A percentile compares a stretch with the other conserved stretches of the same genome.
Evolutionary conservation across 2,329 filamentous ascomycete genomes (phyloP).

Genomic region (Moelleriella libera): DNA sequence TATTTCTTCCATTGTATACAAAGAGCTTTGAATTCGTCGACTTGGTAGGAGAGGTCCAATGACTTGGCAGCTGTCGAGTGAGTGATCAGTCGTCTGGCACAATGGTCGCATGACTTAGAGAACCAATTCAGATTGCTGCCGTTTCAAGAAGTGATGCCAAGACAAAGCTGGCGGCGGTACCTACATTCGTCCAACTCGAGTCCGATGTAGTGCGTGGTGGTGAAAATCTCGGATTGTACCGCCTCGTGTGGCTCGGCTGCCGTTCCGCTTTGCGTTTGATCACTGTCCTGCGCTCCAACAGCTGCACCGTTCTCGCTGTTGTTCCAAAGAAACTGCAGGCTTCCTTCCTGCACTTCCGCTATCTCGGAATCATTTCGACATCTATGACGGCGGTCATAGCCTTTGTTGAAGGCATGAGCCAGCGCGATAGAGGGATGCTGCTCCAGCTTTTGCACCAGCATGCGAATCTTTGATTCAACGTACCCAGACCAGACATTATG

Average conservation of each 20-base stretch:
- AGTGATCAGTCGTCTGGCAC: conserved; percentile 8
- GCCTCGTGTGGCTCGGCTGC: conserved; percentile 23
- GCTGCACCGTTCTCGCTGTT: conserved; percentile 19
- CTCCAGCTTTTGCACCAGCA: conserved; percentile 74
- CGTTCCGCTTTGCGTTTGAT: conserved; percentile 20
- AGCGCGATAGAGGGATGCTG: conserved; percentile 65
- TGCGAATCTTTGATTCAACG: conserved; percentile 83
- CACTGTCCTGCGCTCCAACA: background rate
- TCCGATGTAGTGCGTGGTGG: conserved; percentile 89
- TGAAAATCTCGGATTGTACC: conserved; percentile 46
- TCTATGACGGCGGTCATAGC: conserved; percentile 69
- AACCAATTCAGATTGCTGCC: background rate
- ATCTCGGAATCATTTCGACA: conserved; percentile 42
- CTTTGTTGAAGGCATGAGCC: conserved; percentile 86
- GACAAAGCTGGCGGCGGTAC: conserved; percentile 12
- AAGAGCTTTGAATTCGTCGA: conserved; percentile 73
- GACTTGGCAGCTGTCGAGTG: conserved; percentile 45
- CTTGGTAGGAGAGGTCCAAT: conserved; percentile 67
- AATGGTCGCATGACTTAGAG: background rate
- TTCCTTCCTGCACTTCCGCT: conserved; percentile 39
- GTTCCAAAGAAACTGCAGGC: conserved; percentile 28
- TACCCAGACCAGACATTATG: conserved; percentile 82
- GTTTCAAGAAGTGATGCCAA: background rate
- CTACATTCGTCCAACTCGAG: conserved; percentile 64
- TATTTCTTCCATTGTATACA: conserved; percentile 67